Percentiles rank a stretch among this genome's conserved stretches.
Evolutionary conservation across 352 stramenopile genomes (phyloP).

Genomic region (Pythium insidiosum): DNA sequence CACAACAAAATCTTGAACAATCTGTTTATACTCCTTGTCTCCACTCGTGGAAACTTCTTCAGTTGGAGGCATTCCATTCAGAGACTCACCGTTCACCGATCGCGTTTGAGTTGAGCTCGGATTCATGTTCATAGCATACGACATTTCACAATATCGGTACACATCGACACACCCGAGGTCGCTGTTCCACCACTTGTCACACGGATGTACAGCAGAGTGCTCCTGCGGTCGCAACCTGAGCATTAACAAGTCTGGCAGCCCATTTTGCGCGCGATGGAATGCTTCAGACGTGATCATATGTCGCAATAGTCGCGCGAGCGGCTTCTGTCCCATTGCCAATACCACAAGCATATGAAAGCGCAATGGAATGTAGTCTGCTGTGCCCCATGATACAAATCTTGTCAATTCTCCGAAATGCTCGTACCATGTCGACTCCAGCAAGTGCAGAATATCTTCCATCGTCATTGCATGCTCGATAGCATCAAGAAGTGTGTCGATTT

Average conservation of each 20-base stretch:
- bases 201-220: too few species aligned
- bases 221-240: slow-evolving; percentile 24
- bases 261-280: slow-evolving; percentile 64
- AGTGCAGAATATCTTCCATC: slow-evolving; percentile 30
- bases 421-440: slow-evolving; percentile 27
- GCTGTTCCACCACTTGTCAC: too few species aligned
- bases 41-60: neutral
- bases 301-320: slow-evolving; percentile 33
- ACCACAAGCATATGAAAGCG: slow-evolving; percentile 44
- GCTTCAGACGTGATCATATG: slow-evolving; percentile 68
- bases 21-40: neutral
- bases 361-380: slow-evolving; percentile 22
- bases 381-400: slow-evolving; percentile 63
- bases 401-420: slow-evolving; percentile 43
- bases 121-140: slow-evolving; percentile 38
- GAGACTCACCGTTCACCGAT: too few species aligned
- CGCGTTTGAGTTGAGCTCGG: neutral
- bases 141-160: slow-evolving; percentile 46
- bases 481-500: slow-evolving; percentile 37
- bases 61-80: too few species aligned
- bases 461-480: slow-evolving; percentile 32
- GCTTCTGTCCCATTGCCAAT: slow-evolving; percentile 29
- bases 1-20: neutral
- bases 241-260: slow-evolving; percentile 59
- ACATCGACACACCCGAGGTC: slow-evolving; percentile 15